Conservation (phyloP, 495 filamentous ascomycete genomes). For the Penicillium cataractarum region DNA sequence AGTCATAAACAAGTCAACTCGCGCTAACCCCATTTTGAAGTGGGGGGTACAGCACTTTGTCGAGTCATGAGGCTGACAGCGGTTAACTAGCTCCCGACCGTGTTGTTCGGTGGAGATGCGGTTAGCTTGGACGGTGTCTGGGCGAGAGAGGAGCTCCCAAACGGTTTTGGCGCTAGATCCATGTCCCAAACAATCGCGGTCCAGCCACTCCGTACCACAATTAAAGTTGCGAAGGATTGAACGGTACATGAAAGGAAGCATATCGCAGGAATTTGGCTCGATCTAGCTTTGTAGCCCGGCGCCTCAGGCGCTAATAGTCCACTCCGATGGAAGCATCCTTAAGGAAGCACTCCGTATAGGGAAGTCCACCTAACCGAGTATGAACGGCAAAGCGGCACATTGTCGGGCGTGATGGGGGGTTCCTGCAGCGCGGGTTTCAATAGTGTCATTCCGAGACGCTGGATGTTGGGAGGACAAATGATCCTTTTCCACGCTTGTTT, state of each 20-base stretch:
- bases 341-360: too few relatives aligned
- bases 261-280: neutral
- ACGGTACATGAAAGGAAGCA: conserved; percentile 1
- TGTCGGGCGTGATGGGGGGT: neutral
- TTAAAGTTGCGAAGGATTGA: conserved; percentile 20
- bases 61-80: conserved; percentile 15
- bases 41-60: neutral
- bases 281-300: neutral
- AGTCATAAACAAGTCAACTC: neutral
- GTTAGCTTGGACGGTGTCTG: neutral
- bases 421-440: neutral
- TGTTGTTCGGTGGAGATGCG: neutral
- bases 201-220: neutral
- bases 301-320: neutral
- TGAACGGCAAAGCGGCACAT: neutral
- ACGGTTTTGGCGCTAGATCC: neutral
- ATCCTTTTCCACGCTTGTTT: neutral
- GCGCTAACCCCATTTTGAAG: neutral
- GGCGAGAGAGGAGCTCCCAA: neutral
- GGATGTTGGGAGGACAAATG: neutral
- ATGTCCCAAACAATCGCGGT: conserved; percentile 4
- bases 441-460: neutral
- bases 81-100: neutral
- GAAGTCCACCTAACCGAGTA: too few relatives aligned
- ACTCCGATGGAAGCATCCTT: too few relatives aligned